Percentiles rank a stretch among this genome's conserved stretches.
Conservation (phyloP, 768 basidiomycete species). For the Hypholoma sublateritium region DNA sequence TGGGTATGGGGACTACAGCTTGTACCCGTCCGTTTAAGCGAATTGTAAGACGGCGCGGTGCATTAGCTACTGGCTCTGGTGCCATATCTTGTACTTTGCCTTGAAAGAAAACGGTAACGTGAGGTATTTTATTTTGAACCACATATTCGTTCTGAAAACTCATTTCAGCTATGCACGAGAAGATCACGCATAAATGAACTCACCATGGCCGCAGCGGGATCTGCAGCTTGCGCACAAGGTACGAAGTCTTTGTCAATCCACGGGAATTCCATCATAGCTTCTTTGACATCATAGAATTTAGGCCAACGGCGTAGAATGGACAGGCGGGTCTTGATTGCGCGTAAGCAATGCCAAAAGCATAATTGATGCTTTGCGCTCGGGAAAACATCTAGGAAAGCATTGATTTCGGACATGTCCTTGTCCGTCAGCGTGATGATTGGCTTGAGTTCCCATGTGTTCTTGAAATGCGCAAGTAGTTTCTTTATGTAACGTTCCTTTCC, state of each 20-base stretch:
- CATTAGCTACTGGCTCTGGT: neutral
- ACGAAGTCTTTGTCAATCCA: constrained; percentile 27
- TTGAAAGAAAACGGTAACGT: neutral
- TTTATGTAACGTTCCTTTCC: constrained; percentile 27
- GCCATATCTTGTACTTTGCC: neutral
- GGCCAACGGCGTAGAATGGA: constrained; percentile 24
- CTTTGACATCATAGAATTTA: constrained; percentile 22
- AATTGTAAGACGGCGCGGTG: neutral
- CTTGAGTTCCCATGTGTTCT: constrained; percentile 17
- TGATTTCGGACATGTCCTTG: constrained; percentile 30
- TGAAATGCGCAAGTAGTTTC: constrained; percentile 23
- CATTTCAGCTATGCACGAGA: neutral
- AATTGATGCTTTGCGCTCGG: constrained; percentile 34
- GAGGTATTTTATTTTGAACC: neutral
- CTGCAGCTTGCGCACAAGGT: constrained; percentile 19
- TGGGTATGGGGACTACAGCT: neutral
- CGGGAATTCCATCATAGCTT: constrained; percentile 23
- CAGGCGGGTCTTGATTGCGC: constrained; percentile 25
- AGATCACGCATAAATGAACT: neutral
- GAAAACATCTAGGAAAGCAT: constrained; percentile 23
- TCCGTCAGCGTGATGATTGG: constrained; percentile 29
- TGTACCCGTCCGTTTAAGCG: neutral
- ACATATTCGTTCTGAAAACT: neutral
- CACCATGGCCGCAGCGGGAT: neutral
- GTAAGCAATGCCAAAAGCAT: constrained; percentile 16